Base-by-base conservation (phyloP, 208 protist genomes). In the Trypanosoma cruzi region DNA sequence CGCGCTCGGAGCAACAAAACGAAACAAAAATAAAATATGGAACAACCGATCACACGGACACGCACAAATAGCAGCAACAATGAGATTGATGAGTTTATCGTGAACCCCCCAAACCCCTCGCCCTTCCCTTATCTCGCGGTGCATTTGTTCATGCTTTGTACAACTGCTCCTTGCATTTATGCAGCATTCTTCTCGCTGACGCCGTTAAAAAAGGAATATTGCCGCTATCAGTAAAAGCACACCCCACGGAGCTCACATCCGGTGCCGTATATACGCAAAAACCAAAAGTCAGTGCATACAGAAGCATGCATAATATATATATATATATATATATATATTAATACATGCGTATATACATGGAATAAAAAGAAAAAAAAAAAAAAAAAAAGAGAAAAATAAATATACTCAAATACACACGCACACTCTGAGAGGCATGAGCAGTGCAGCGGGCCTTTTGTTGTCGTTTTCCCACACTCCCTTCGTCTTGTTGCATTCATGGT, bases 351-450 rank as follows among this genome's bases (percentile, higher is more conserved):
- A 20, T 18, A 22, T 42, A 55, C 37, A 50, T 10, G 44, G 7
- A 52, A 52, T 11, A 28, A 50, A 26, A 46, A 63, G 56, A 63
- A 61, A 11, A 44, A 13, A 50, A 26, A 46, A 63, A n/a, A n/a
- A n/a, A n/a, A n/a, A n/a, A 64, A 63, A 61, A 11, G 26, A 16
- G 56, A 71, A 52, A 52, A 71, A 53, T 44, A 68, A 62, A 60
- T 44, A 64, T 32, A 68, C 22, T 18, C 57, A 71, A 52, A 52
- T 65, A 53, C 34, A 68, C 52, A 60, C 52, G 60, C 36, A 68
- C 13, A 53, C 48, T 46, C 34, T 52, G 26, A 54, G 7, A 6
- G 26, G 28, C 13, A 32, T 34, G n/a, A 55, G 0, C 26, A 34
- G 13, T 40, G 48, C 16, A 20, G 11, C 26, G 22, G 2, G 2